Evolutionary conservation across 2,329 filamentous ascomycete genomes (phyloP), one percentile per base, ranked within the genome.

Genomic region (Bipolaris cookei): DNA sequence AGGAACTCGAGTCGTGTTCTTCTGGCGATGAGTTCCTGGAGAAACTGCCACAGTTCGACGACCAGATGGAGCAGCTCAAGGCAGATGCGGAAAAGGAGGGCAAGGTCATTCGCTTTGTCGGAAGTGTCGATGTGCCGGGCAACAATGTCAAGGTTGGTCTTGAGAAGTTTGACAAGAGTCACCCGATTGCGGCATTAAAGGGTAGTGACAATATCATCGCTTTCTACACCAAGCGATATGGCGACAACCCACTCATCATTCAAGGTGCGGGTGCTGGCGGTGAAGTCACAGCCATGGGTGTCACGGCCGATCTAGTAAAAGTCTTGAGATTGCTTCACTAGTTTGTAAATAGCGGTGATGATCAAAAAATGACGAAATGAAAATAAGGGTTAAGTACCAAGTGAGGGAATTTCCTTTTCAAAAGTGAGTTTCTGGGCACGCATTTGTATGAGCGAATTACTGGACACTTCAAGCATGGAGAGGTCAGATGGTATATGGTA

Each of bases 201-300:
- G 95, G 95, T 34, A 98, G 93, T 77, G 95, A 98, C 76, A 99
- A 99, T 82, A 96, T 99, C 76, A 97, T 99, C 75, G 96, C 89
- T 82, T 97, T 99, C 83, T 96, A 97, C 80, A 99, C 95, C 5
- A 90, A 96, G 83, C 86, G 95, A 70, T 99, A 99, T 74, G 92
- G 92, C 56, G 85, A 83, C 74, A 96, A 94, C 78, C 93, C 95
- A 41, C 82, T 99, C 62, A 97, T 97, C 73, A 87, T 99, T 62
- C 94, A 98, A 81, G 95, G 95, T 58, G 92, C 92, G 34, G 95
- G 93, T 59, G 95, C 95, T 23, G 95, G 95, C 68, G 93, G 91
- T 63, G 93, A 97, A 42, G 92, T 98, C 51, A 99, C 95, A 32
- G 95, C 95, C 25, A 98, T 98, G 94, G 95, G 95, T 58, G 94